Conservation (phyloP, 148 eudicot species). For the Beta vulgaris region DNA sequence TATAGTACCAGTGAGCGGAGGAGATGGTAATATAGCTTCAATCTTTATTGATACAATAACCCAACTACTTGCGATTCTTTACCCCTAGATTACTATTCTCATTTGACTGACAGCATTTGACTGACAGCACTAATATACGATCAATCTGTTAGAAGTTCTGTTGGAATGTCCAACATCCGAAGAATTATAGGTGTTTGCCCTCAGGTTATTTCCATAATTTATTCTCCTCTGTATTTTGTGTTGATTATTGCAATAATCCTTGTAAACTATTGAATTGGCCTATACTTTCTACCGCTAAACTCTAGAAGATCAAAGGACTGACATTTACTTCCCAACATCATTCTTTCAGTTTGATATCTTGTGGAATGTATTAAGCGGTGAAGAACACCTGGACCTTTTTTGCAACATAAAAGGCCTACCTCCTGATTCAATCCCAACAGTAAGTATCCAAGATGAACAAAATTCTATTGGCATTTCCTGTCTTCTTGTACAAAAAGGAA, state of each 20-base stretch:
- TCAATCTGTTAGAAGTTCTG: constrained; percentile 59
- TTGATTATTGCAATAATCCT: background rate
- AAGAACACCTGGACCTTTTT: constrained; percentile 70
- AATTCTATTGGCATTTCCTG: background rate
- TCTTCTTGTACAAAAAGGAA: background rate
- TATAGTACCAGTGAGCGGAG: constrained; percentile 59
- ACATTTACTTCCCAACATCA: background rate
- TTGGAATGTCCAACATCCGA: constrained; percentile 72
- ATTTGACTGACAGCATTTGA: constrained; percentile 14
- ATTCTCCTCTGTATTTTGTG: background rate
- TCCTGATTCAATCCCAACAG: constrained; percentile 46
- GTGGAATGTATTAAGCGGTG: constrained; percentile 72
- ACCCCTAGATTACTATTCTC: background rate
- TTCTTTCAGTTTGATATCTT: constrained; percentile 65
- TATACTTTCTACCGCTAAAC: background rate
- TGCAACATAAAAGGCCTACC: constrained; percentile 70
- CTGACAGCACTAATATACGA: constrained; percentile 67
- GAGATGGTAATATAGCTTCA: constrained; percentile 62
- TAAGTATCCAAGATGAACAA: constrained; percentile 11
- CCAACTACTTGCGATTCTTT: background rate
- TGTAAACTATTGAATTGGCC: background rate
- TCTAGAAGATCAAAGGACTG: background rate
- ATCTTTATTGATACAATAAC: background rate
- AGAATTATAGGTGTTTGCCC: constrained; percentile 80
- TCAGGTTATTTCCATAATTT: constrained; percentile 41